A percentile compares a stretch with the other conserved stretches of the same genome.
These are phyloP conservation scores for Talaromyces sp. DNA, from an alignment of 2,329 filamentous ascomycete species.

Conservation along the genomic window DNA sequence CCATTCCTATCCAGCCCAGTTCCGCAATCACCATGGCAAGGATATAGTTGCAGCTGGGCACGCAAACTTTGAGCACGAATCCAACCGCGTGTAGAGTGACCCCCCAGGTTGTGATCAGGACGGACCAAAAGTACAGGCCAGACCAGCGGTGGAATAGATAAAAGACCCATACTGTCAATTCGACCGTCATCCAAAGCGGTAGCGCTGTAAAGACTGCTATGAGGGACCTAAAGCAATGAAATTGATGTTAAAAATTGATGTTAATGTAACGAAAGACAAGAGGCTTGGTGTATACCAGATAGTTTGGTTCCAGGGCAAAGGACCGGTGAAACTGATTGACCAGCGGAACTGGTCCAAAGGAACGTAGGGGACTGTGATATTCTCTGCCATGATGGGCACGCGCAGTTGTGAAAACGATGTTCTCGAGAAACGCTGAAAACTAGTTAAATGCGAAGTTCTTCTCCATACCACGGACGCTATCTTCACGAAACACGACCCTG, in stretches of 20 bases:
- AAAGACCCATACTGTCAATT: conserved; percentile 16
- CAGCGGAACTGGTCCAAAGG: conserved; percentile 5
- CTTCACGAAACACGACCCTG: neutral
- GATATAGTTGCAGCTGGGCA: conserved; percentile 24
- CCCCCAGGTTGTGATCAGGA: conserved; percentile 15
- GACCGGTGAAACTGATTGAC: neutral
- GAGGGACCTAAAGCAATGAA: conserved; percentile 4
- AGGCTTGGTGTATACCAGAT: conserved; percentile 4
- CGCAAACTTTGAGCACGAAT: conserved; percentile 17
- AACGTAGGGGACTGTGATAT: conserved; percentile 11
- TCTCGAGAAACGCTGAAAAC: neutral
- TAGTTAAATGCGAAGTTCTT: neutral
- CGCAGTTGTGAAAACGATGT: neutral
- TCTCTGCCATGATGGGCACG: neutral
- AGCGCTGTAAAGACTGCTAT: conserved; percentile 8
- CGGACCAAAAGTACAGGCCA: conserved; percentile 19
- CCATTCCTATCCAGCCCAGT: conserved; percentile 35
- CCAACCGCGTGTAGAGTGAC: conserved; percentile 15
- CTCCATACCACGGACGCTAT: neutral
- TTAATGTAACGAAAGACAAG: neutral
- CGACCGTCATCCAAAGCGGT: conserved; percentile 12
- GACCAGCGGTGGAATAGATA: conserved; percentile 15
- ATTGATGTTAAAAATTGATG: neutral
- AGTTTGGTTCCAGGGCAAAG: conserved; percentile 9
- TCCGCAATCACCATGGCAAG: conserved; percentile 11